A percentile compares a stretch with the other conserved stretches of the same genome.
These are phyloP conservation scores for Ascocoryne sarcoides DNA, from an alignment of 2,329 filamentous ascomycete species.

Conservation along the genomic window DNA sequence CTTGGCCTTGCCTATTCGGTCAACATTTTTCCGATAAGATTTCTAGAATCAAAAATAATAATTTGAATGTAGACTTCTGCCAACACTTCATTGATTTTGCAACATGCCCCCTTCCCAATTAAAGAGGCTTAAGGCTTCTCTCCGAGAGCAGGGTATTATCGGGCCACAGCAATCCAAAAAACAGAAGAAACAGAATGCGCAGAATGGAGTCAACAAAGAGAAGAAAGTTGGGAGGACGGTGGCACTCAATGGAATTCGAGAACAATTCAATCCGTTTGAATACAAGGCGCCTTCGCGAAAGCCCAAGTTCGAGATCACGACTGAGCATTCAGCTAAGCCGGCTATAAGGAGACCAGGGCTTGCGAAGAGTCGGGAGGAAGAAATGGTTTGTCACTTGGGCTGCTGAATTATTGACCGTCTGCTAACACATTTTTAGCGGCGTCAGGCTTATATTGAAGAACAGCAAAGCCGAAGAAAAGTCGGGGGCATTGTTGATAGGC, in stretches of 20 bases:
- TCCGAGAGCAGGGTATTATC: slow-evolving; percentile 81
- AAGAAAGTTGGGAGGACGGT: slow-evolving; percentile 69
- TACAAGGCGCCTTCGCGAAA: slow-evolving; percentile 71
- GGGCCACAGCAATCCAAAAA: slow-evolving; percentile 94
- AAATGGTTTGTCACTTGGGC: slow-evolving; percentile 48
- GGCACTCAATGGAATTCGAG: slow-evolving; percentile 77
- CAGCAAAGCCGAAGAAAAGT: slow-evolving; percentile 85
- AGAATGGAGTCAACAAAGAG: slow-evolving; percentile 57
- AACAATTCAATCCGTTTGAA: slow-evolving; percentile 97
- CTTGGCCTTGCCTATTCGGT: neutral
- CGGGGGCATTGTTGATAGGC: slow-evolving; percentile 82
- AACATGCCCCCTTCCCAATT: slow-evolving; percentile 92
- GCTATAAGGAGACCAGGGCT: slow-evolving; percentile 70
- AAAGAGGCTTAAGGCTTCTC: slow-evolving; percentile 86
- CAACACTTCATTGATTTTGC: neutral
- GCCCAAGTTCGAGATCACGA: slow-evolving; percentile 80
- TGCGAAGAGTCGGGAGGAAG: slow-evolving; percentile 78
- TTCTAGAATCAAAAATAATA: neutral
- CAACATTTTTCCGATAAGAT: neutral
- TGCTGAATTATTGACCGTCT: neutral
- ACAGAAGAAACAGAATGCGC: slow-evolving; percentile 68
- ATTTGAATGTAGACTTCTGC: neutral
- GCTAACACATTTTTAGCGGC: slow-evolving; percentile 13
- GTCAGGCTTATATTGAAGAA: slow-evolving; percentile 38
- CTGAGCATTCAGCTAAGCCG: slow-evolving; percentile 36